Percentiles rank a stretch among this genome's conserved stretches.
phyloP scores from a whole-genome alignment of 75 land plant genomes.

The Adiantum capillusveneris region DNA sequence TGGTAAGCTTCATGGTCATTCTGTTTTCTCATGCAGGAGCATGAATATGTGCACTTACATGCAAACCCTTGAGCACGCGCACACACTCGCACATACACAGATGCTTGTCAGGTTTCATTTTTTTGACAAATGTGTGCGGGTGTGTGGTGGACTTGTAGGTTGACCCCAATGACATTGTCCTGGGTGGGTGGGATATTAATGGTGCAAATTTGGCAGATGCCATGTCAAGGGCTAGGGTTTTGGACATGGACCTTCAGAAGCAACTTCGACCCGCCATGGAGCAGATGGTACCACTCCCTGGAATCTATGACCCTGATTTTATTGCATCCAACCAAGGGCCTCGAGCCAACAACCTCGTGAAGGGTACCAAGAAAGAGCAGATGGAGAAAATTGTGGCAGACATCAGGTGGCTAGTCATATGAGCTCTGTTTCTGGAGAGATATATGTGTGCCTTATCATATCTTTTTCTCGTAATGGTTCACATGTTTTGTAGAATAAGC shows the following conservation, averaged over 20 bases:
- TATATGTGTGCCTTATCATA: too few species aligned
- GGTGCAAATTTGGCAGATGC: conserved; percentile 89
- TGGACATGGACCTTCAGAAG: conserved; percentile 92
- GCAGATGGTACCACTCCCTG: conserved; percentile 84
- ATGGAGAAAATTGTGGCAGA: conserved; percentile 68
- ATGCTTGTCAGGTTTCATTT: too few species aligned
- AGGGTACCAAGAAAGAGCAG: conserved; percentile 87
- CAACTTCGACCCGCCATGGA: conserved; percentile 91
- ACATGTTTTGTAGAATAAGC: too few species aligned
- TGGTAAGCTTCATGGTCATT: conserved; percentile 41
- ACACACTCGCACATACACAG: too few species aligned
- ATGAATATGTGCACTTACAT: too few species aligned
- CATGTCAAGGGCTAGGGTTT: conserved; percentile 84
- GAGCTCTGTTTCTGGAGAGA: too few species aligned
- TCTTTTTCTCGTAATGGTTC: too few species aligned
- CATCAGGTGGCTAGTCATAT: conserved; percentile 61
- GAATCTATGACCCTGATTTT: conserved; percentile 91
- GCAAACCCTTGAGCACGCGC: too few species aligned
- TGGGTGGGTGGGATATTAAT: conserved; percentile 97
- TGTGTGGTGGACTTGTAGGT: conserved; percentile 51
- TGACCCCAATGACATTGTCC: conserved; percentile 80
- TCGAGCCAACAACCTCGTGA: conserved; percentile 78
- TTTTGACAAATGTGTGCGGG: too few species aligned
- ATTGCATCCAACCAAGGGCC: conserved; percentile 86
- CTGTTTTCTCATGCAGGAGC: not conserved